Evolutionary conservation across 2,329 filamentous ascomycete species (phyloP), one percentile per base, ranked within the genome.

Genomic region (Ceratocystis variospora): DNA sequence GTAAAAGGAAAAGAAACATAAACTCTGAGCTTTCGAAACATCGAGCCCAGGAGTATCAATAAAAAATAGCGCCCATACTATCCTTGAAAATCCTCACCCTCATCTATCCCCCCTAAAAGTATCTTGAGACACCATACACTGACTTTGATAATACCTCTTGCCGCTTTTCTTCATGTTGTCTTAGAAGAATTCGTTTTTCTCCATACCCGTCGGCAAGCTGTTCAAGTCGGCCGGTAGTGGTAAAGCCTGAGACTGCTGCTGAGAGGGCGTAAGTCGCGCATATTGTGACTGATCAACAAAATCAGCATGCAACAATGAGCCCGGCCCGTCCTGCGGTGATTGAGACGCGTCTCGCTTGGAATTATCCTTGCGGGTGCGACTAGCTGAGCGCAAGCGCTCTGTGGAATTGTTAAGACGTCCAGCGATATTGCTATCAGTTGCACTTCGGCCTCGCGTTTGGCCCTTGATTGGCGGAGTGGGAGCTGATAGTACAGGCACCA

Each of bases 301-400:
- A 69, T 75, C 79, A 71, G 80, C 79, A 68, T 79, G 77, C 22
- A 76, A 77, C 22, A 74, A 74, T 1, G 19, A 17, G 0, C 15
- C 73, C 67, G 70, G 71, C 0, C 71, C 71, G 1, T 78, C 76
- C 65, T 77, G 76, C 0, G 76, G 75, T 0, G 77, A 77, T 1
- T 75, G 77, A 17, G 48, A 61, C 22, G 61, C 61, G 1, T 37
- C 64, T 4, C 31, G 28, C 8, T 70, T 65, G 70, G 75, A 77
- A 25, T 64, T 67, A 68, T 78, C 79, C 70, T 81, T 81, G 55
- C 79, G 78, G 63, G 79, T 79, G 17, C 83, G 81, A 72, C 83
- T 85, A 1, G 77, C 83, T 3, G 83, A 85, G 22, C 83, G 80
- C 71, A 86, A 79, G 61, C 82, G 79, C 70, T 86, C 83, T 0